phyloP scores from a whole-genome alignment of 1,139 yeast species.

The Blastobotrys arbuscula region DNA sequence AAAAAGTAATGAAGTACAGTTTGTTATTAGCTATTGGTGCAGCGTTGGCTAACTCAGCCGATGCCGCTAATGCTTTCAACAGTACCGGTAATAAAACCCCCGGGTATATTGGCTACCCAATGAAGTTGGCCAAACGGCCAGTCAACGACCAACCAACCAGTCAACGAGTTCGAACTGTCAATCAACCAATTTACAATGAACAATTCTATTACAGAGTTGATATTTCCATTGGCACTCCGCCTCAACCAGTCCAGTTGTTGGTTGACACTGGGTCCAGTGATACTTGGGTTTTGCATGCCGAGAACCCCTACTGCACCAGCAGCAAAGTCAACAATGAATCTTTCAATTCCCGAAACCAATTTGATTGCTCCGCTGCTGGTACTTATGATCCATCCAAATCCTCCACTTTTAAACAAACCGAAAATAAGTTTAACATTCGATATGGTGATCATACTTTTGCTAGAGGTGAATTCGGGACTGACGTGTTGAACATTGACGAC shows the following conservation, averaged over 20 bases:
- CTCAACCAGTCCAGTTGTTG: conserved; percentile 19
- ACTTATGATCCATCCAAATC: conserved; percentile 21
- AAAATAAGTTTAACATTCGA: conserved; percentile 38
- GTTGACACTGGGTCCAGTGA: conserved; percentile 67
- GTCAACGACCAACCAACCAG: neutral
- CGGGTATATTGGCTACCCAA: conserved; percentile 8
- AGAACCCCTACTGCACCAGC: conserved; percentile 22
- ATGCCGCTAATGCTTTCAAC: neutral
- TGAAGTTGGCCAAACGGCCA: conserved; percentile 5
- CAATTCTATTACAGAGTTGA: conserved; percentile 31
- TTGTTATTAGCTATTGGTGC: neutral
- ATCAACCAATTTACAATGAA: conserved; percentile 20
- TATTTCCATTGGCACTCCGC: conserved; percentile 21
- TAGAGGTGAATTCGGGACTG: conserved; percentile 57
- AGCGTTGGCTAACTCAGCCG: neutral
- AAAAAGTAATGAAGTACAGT: neutral
- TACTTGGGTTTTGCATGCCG: conserved; percentile 47
- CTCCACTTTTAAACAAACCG: conserved; percentile 17
- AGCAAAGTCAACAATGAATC: conserved; percentile 16
- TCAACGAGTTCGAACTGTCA: conserved; percentile 8
- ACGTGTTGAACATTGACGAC: conserved; percentile 39
- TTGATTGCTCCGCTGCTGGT: conserved; percentile 23
- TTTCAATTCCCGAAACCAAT: conserved; percentile 18
- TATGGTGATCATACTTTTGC: conserved; percentile 64
- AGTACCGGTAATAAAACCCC: neutral